Conservation (phyloP, 208 protist genomes). For the Crithidia brevicula region DNA sequence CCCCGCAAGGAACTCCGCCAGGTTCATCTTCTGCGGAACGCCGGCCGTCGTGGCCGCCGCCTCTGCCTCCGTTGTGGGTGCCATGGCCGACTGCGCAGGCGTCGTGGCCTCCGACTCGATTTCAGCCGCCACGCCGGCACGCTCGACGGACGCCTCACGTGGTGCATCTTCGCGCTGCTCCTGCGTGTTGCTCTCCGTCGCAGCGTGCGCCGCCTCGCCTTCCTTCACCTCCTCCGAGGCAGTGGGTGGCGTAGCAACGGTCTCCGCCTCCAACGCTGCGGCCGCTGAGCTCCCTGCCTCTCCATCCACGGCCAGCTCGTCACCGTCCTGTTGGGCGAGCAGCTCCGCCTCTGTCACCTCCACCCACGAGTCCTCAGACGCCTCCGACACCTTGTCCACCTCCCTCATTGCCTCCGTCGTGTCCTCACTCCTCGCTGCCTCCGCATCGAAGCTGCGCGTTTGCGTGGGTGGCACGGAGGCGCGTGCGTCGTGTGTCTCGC, state of each 20-base stretch:
- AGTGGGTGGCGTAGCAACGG: no score
- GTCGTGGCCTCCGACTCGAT: neutral
- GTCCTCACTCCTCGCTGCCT: neutral
- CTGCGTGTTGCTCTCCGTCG: no score
- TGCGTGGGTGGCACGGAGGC: neutral
- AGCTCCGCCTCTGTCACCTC: conserved; percentile 24
- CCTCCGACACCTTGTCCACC: neutral
- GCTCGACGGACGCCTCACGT: no score
- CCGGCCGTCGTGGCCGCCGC: neutral
- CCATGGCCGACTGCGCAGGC: neutral
- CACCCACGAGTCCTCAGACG: conserved; percentile 28
- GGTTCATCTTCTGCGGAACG: conserved; percentile 1
- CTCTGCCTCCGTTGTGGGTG: neutral
- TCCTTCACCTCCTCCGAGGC: no score
- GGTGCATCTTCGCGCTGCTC: no score
- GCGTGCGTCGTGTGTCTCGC: neutral
- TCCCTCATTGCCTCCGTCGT: neutral
- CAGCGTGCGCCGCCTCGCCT: no score
- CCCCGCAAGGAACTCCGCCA: neutral
- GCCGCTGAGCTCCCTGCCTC: neutral
- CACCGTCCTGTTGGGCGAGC: no score
- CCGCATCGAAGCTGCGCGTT: neutral
- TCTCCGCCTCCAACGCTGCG: neutral
- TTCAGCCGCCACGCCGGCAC: no score
- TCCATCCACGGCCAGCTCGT: neutral